phyloP scores from a whole-genome alignment of 2,329 filamentous ascomycete species.

The Gliomastix tumulicola region DNA sequence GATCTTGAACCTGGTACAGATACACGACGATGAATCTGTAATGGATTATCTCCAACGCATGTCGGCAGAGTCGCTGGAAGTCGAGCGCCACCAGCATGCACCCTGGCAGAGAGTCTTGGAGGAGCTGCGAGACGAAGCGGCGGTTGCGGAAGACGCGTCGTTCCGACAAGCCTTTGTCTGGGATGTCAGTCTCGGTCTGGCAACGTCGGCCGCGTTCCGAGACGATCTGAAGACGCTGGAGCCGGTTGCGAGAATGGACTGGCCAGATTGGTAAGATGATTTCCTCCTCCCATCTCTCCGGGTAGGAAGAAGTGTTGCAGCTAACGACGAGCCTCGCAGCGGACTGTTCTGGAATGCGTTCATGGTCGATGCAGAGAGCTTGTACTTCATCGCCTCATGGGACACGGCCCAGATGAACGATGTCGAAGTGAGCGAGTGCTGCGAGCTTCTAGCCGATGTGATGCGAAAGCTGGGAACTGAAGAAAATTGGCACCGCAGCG shows the following conservation, averaged over 20 bases:
- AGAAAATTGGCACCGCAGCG: slow-evolving; percentile 16
- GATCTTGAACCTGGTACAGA: slow-evolving; percentile 23
- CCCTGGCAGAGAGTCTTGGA: slow-evolving; percentile 24
- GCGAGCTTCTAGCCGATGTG: slow-evolving; percentile 18
- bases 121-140: slow-evolving; percentile 22
- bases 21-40: slow-evolving; percentile 14
- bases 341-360: slow-evolving; percentile 31
- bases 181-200: slow-evolving; percentile 25
- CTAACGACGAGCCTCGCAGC: slow-evolving; percentile 10
- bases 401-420: slow-evolving; percentile 30
- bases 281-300: background rate
- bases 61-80: slow-evolving; percentile 13
- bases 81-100: slow-evolving; percentile 18
- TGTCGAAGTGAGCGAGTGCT: slow-evolving; percentile 19
- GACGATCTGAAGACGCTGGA: slow-evolving; percentile 15
- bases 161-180: slow-evolving; percentile 29
- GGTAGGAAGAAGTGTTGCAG: background rate
- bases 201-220: slow-evolving; percentile 7
- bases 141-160: slow-evolving; percentile 20
- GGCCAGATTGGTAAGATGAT: slow-evolving; percentile 26
- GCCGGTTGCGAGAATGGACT: slow-evolving; percentile 23
- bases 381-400: slow-evolving; percentile 29
- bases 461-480: slow-evolving; percentile 18
- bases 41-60: slow-evolving; percentile 17
- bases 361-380: slow-evolving; percentile 19